These are phyloP conservation scores for Aspergillus mulundensis DNA, from an alignment of 495 filamentous ascomycete genomes.

Conservation along the genomic window DNA sequence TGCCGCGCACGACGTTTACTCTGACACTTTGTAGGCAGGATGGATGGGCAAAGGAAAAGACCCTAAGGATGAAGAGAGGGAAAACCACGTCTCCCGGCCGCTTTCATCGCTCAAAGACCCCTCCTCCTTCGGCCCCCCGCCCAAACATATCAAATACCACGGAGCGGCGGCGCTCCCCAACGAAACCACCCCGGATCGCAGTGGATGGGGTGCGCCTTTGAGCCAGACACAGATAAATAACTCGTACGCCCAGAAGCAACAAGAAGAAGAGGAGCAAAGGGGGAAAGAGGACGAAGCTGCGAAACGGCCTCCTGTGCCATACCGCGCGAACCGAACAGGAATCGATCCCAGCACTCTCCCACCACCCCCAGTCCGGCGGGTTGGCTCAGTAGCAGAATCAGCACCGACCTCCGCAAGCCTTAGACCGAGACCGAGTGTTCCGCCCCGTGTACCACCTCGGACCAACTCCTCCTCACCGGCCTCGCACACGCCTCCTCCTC, in stretches of 20 bases:
- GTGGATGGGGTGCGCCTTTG: slow-evolving; percentile 47
- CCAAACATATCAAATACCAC: slow-evolving; percentile 61
- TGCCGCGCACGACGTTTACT: not conserved
- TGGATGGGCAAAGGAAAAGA: slow-evolving; percentile 55
- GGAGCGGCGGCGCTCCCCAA: slow-evolving; percentile 46
- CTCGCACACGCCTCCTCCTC: slow-evolving; percentile 45
- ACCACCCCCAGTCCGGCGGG: slow-evolving; percentile 60
- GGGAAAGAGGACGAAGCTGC: slow-evolving; percentile 5
- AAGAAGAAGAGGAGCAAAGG: slow-evolving; percentile 36
- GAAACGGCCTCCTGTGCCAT: slow-evolving; percentile 58
- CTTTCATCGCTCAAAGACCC: slow-evolving; percentile 81
- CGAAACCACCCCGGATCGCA: slow-evolving; percentile 43
- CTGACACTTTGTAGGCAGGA: slow-evolving; percentile 31
- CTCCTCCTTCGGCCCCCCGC: slow-evolving; percentile 77
- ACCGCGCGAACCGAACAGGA: slow-evolving; percentile 66
- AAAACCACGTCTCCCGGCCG: slow-evolving; percentile 59
- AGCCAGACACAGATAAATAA: slow-evolving; percentile 35
- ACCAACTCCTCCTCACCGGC: slow-evolving; percentile 39
- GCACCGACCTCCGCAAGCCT: slow-evolving; percentile 23
- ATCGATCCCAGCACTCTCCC: slow-evolving; percentile 65
- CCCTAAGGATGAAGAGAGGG: slow-evolving; percentile 26
- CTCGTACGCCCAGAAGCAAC: slow-evolving; percentile 30
- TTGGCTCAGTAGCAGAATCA: slow-evolving; percentile 42
- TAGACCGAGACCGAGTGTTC: slow-evolving; percentile 52
- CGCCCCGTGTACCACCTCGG: slow-evolving; percentile 74